These are phyloP conservation scores for Ettlia oleoabundans DNA, from an alignment of 139 green algal genomes.

Conservation along the genomic window DNA sequence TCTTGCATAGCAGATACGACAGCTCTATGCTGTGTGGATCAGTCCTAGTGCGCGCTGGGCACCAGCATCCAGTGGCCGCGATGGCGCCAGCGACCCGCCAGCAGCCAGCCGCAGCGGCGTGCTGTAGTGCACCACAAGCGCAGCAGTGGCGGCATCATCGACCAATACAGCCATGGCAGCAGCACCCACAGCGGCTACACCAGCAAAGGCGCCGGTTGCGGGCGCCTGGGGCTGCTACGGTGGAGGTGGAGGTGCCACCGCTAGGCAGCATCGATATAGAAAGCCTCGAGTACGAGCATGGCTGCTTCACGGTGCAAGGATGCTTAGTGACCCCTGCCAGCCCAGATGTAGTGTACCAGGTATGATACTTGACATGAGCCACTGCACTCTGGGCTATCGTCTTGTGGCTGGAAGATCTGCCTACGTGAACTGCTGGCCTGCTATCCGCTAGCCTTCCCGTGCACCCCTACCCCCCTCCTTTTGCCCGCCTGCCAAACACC, in stretches of 20 bases:
- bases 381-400: too few relatives aligned
- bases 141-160: neutral
- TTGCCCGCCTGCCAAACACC: too few relatives aligned
- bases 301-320: slow-evolving; percentile 15
- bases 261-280: slow-evolving; percentile 22
- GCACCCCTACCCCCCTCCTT: neutral
- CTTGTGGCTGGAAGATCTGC: too few relatives aligned
- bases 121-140: neutral
- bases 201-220: neutral
- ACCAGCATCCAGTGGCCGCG: too few relatives aligned
- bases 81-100: neutral
- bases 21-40: neutral
- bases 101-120: too few relatives aligned
- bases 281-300: neutral
- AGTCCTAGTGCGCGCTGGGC: too few relatives aligned
- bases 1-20: neutral
- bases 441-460: neutral
- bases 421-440: too few relatives aligned
- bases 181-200: neutral
- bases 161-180: neutral
- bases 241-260: neutral
- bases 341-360: slow-evolving; percentile 7
- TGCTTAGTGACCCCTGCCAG: slow-evolving; percentile 3
- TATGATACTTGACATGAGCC: too few relatives aligned
- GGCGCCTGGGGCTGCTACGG: neutral